These are phyloP conservation scores for Fraxinus sp. DNA, from an alignment of 305 asterid genomes.

Conservation along the genomic window DNA sequence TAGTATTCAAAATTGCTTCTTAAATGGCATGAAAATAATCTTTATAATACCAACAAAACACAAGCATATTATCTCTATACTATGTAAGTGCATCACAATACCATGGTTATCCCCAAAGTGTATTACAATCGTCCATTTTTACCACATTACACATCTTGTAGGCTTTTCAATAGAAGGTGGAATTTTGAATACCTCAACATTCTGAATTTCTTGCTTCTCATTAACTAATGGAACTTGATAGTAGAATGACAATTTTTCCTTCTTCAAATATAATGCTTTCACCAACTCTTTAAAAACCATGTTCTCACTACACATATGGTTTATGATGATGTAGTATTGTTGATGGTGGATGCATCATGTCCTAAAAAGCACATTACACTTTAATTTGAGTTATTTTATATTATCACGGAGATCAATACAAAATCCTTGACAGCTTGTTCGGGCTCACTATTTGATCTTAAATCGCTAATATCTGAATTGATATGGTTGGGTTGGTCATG, in stretches of 20 bases:
- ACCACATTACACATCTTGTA: not conserved
- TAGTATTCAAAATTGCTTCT: not conserved
- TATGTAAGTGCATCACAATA: not conserved
- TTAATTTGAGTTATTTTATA: not conserved
- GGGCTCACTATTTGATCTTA: not conserved
- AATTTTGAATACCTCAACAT: not conserved
- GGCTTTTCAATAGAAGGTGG: not conserved
- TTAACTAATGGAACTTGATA: not conserved
- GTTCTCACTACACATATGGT: not conserved
- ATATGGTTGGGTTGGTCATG: not conserved
- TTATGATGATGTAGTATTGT: not conserved
- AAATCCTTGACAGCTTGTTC: not conserved
- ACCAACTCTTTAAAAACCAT: not conserved
- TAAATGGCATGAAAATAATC: not conserved
- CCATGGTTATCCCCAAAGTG: not conserved
- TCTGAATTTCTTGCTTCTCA: not conserved
- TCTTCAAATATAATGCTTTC: not conserved
- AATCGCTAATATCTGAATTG: too few species aligned
- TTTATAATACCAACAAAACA: not conserved
- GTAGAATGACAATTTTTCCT: not conserved
- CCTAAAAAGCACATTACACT: not conserved
- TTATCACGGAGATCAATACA: too few species aligned
- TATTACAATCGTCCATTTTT: not conserved
- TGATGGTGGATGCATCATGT: not conserved
- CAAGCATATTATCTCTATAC: not conserved